These are phyloP conservation scores for Breynia disticha DNA, from an alignment of 441 rosid genomes.

Conservation along the genomic window DNA sequence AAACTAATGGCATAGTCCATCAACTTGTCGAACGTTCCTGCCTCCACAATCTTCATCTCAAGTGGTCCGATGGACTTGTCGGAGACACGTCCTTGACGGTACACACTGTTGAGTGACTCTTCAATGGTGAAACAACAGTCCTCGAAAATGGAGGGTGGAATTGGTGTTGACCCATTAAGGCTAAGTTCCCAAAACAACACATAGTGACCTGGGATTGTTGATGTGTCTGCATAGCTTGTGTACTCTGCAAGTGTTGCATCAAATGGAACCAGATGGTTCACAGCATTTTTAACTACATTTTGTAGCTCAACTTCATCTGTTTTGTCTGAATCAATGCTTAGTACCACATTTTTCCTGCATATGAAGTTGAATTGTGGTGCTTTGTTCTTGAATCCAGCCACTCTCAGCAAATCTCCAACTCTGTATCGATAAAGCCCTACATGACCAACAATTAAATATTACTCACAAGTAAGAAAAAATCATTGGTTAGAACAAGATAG, in stretches of 20 bases:
- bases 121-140: constrained; percentile 49
- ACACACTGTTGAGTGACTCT: constrained; percentile 60
- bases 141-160: constrained; percentile 47
- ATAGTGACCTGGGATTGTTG: constrained; percentile 43
- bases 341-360: constrained; percentile 50
- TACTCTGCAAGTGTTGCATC: constrained; percentile 41
- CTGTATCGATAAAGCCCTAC: constrained; percentile 52
- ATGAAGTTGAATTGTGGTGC: constrained; percentile 57
- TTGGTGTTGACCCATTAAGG: constrained; percentile 25
- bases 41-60: constrained; percentile 46
- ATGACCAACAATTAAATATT: not conserved
- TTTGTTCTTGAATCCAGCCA: constrained; percentile 57
- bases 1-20: constrained; percentile 54
- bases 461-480: no score
- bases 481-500: not conserved
- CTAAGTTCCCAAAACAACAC: constrained; percentile 50
- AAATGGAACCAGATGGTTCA: constrained; percentile 32
- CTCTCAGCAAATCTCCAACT: constrained; percentile 59
- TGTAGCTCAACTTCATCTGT: constrained; percentile 63
- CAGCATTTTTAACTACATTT: constrained; percentile 42
- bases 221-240: constrained; percentile 53
- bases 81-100: constrained; percentile 49
- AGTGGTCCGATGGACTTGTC: constrained; percentile 56
- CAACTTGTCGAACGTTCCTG: constrained; percentile 52
- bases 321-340: constrained; percentile 58